Base-by-base conservation (phyloP, 2,329 filamentous ascomycete species). In the Xylaria multiplex region DNA sequence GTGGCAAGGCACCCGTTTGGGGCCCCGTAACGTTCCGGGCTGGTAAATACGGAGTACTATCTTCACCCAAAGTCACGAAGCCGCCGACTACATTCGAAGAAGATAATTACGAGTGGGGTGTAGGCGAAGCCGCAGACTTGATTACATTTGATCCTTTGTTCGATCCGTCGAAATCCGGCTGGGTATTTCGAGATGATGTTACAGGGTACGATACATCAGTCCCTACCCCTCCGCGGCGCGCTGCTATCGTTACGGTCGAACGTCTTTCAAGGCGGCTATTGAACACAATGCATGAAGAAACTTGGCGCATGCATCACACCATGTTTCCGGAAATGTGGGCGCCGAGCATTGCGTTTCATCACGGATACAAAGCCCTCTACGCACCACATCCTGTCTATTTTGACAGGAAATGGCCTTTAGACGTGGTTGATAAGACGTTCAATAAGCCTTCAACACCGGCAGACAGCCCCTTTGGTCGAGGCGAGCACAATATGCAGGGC, bases 351-450 rank as follows among this genome's bases (percentile, higher is more conserved):
- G 84, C 86, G 0, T 77, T 89, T 1, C 86, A 88, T 67, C 86
- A 89, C 72, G 95, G 95, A 11, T 90, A 92, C 81, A 98, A 97
- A 81, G 93, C 93, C 43, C 93, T 97, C 14, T 97, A 91, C 71
- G 93, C 90, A 2, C 90, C 90, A 0, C 90, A 91, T 69, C 86
- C 89, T 0, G 85, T 91, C 66, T 91, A 88, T 76, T 83, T 88
- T 30, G 88, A 91, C 73, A 84, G 88, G 45, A 80, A 82, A 67
- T 91, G 90, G 89, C 73, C 75, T 0, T 79, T 81, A 1, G 81
- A 82, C 27, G 88, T 89, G 71, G 80, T 88, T 16, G 87, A 90
- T 69, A 82, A 83, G 27, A 84, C 88, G 11, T 90, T 91, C 78
- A 91, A 91, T 72, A 84, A 81, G 19, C 85, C 85, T n/a, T 77